phyloP scores from a whole-genome alignment of 768 basidiomycete genomes.

The Amanita phalloides region DNA sequence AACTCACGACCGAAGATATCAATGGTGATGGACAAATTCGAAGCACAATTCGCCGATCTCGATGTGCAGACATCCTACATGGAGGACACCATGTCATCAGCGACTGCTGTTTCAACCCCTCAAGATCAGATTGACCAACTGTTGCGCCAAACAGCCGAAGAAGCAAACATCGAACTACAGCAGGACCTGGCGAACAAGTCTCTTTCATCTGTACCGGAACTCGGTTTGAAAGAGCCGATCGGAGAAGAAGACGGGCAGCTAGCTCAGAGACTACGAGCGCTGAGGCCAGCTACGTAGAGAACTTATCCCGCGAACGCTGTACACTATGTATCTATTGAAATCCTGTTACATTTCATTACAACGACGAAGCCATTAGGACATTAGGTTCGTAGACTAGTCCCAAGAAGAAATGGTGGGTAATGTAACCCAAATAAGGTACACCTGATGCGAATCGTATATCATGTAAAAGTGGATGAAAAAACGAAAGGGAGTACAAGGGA shows the following conservation, averaged over 20 bases:
- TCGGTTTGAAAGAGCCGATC: constrained; percentile 38
- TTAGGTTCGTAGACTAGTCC: background rate
- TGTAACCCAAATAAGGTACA: background rate
- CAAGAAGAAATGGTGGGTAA: background rate
- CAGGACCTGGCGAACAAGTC: constrained; percentile 75
- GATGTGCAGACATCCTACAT: constrained; percentile 98
- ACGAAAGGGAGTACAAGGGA: background rate
- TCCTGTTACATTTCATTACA: constrained; percentile 4
- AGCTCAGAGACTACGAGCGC: constrained; percentile 79
- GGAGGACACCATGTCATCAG: constrained; percentile 93
- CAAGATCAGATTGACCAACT: constrained; percentile 95
- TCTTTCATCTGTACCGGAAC: constrained; percentile 46
- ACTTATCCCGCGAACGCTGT: background rate
- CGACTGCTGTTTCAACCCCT: constrained; percentile 87
- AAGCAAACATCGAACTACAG: constrained; percentile 90
- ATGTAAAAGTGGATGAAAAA: background rate
- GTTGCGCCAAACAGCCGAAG: constrained; percentile 91
- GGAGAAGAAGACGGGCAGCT: constrained; percentile 75
- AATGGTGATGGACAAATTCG: constrained; percentile 98
- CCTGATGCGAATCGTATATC: background rate
- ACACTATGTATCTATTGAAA: background rate
- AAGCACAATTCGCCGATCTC: constrained; percentile 89
- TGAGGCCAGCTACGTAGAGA: constrained; percentile 49
- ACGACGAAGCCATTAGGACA: constrained; percentile 1
- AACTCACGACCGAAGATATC: constrained; percentile 57